Conservation (phyloP, 1,139 yeast species). For the Meyerozyma guilliermondii region DNA sequence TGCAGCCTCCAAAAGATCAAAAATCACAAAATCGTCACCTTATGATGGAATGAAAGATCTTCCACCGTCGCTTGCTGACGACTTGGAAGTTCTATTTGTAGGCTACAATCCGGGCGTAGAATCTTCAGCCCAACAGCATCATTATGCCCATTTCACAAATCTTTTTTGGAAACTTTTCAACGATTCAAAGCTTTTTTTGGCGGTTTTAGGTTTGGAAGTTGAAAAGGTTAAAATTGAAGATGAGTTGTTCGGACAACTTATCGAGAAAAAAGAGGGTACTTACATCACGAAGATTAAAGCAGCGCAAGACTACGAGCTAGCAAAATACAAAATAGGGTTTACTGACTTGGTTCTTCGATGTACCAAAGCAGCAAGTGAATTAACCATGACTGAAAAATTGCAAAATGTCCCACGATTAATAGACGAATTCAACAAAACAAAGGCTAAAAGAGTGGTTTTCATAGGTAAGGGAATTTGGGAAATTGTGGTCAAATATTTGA, state of each 20-base stretch:
- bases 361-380: constrained; percentile 55
- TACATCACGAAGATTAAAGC: constrained; percentile 18
- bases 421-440: constrained; percentile 31
- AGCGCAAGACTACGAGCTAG: constrained; percentile 42
- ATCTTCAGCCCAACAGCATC: constrained; percentile 62
- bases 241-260: constrained; percentile 6
- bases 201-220: constrained; percentile 11
- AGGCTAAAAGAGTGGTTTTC: constrained; percentile 46
- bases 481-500: constrained; percentile 29
- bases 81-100: constrained; percentile 47
- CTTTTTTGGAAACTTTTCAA: constrained; percentile 65
- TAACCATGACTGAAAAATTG: constrained; percentile 48
- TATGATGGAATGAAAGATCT: constrained; percentile 18
- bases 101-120: constrained; percentile 75
- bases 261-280: constrained; percentile 1
- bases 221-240: constrained; percentile 8
- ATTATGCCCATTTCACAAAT: constrained; percentile 71
- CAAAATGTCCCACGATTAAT: constrained; percentile 52
- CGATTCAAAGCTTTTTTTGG: constrained; percentile 41
- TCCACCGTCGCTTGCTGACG: constrained; percentile 28
- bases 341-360: constrained; percentile 68
- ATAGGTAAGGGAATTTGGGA: constrained; percentile 86
- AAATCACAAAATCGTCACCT: constrained; percentile 1
- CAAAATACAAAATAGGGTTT: constrained; percentile 54
- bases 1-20: background rate